A percentile compares a stretch with the other conserved stretches of the same genome.
phyloP scores from a whole-genome alignment of 768 basidiomycete genomes.

The Phylloporus sp. region DNA sequence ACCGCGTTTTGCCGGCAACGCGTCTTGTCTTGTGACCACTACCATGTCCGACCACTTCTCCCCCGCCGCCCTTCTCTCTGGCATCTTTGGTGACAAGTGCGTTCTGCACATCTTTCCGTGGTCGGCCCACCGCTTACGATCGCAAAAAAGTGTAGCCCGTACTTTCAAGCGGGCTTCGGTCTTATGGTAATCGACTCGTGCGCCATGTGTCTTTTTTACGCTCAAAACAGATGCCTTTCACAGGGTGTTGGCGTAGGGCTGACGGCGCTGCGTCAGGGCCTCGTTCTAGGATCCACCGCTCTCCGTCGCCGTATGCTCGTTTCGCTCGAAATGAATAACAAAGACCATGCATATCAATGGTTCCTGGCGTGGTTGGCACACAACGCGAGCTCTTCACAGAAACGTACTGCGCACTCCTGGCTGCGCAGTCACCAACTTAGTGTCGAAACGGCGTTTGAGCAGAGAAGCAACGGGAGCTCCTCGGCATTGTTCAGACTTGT shows the following conservation, averaged over 20 bases:
- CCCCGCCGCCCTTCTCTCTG: conserved; percentile 5
- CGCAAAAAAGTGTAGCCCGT: conserved; percentile 64
- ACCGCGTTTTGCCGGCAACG: not conserved
- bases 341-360: conserved; percentile 94
- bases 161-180: conserved; percentile 97
- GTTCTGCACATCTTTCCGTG: conserved; percentile 26
- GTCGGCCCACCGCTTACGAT: conserved; percentile 13
- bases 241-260: conserved; percentile 91
- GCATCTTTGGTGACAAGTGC: conserved; percentile 62
- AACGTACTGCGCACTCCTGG: conserved; percentile 35
- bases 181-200: conserved; percentile 64
- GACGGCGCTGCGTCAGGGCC: conserved; percentile 65
- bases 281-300: conserved; percentile 63
- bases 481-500: conserved; percentile 90
- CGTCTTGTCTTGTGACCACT: conserved; percentile 1
- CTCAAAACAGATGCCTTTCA: conserved; percentile 2
- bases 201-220: not conserved
- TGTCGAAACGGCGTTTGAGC: conserved; percentile 88
- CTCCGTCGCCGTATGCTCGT: conserved; percentile 90
- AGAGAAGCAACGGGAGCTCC: conserved; percentile 85
- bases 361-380: conserved; percentile 94
- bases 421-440: conserved; percentile 86
- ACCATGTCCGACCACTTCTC: conserved; percentile 6
- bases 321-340: conserved; percentile 92
- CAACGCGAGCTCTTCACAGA: conserved; percentile 40